Percentiles rank a stretch among this genome's conserved stretches.
phyloP scores from a whole-genome alignment of 805 yeast species.

The Kodamaea kaohsiungensis region DNA sequence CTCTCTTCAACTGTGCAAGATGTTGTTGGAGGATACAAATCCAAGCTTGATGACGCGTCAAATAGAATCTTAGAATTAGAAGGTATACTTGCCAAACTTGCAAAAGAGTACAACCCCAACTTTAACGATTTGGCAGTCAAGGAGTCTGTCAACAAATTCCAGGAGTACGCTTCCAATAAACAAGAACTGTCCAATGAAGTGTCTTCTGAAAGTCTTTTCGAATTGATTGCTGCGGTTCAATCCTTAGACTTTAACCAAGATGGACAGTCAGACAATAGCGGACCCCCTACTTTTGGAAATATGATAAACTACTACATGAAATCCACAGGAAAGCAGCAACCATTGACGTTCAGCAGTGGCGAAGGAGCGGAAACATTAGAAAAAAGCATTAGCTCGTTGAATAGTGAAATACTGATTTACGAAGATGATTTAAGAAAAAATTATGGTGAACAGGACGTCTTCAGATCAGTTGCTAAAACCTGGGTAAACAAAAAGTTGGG shows the following conservation, averaged over 20 bases:
- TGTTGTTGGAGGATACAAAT: conserved; percentile 8
- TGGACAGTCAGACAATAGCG: conserved; percentile 15
- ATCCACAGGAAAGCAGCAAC: not conserved
- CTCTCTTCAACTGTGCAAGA: conserved; percentile 18
- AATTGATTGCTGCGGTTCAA: not conserved
- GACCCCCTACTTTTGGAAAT: conserved; percentile 22
- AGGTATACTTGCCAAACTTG: conserved; percentile 48
- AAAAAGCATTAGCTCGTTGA: conserved; percentile 17
- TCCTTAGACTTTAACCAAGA: conserved; percentile 2
- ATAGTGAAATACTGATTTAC: conserved; percentile 13
- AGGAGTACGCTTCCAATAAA: conserved; percentile 47
- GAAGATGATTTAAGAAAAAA: conserved; percentile 25
- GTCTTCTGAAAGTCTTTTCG: not conserved
- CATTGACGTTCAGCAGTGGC: conserved; percentile 3
- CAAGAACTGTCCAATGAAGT: conserved; percentile 8
- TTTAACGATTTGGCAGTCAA: conserved; percentile 88
- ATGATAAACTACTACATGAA: conserved; percentile 26
- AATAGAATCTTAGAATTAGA: conserved; percentile 39
- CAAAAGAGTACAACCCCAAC: conserved; percentile 70
- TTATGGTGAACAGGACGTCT: conserved; percentile 65
- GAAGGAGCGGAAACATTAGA: conserved; percentile 12
- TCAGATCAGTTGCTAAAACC: conserved; percentile 54
- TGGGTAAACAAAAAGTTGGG: conserved; percentile 57
- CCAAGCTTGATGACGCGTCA: conserved; percentile 12
- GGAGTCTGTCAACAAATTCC: conserved; percentile 58